Evolutionary conservation across 768 basidiomycete genomes (phyloP), one percentile per base, ranked within the genome.

Genomic region (Leccinum rimulosum): DNA sequence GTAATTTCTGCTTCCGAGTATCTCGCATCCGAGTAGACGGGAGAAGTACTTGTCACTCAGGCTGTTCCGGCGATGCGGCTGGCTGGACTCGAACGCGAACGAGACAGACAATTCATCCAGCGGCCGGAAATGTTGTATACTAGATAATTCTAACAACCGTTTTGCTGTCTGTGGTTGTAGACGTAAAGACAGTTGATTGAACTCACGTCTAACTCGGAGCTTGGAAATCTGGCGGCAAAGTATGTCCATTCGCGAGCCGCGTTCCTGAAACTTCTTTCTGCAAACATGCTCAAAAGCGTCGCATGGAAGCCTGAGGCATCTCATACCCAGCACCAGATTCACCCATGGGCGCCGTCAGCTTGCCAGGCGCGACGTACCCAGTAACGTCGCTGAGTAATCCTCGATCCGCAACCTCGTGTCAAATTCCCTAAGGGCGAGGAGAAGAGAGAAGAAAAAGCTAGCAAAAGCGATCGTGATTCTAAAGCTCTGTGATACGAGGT

Each of bases 381-480:
- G 84, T 88, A 12, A 95, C 80, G 50, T 90, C 80, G 61, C 91
- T 81, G 57, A 93, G 76, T 2, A 93, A 76, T 30, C 71, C 73
- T 40, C 82, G 75, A 14, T 85, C 77, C 1, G 80, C 77, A 0
- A 94, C 84, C 33, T 80, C 80, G 70, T 94, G 95, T 79, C 80
- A 59, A 74, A 69, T 74, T 90, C 85, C 1, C 87, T 84, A 70
- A 87, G 82, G 36, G 82, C 3, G 58, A 91, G 75, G 17, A 87
- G 81, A n/a, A 79, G 65, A 7, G 70, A 31, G 59, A 86, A 68
- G 71, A 91, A 93, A 61, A 71, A 80, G 17, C 82, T 33, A 38
- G 80, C 81, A 68, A 91, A 92, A 0, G 80, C 88, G 61, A 87
- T 61, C 36, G 87, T 71, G 56, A 94, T 87, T 27, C 91, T 92